phyloP scores from a whole-genome alignment of 139 green algal genomes.

The Tetradesmus obliquus region DNA sequence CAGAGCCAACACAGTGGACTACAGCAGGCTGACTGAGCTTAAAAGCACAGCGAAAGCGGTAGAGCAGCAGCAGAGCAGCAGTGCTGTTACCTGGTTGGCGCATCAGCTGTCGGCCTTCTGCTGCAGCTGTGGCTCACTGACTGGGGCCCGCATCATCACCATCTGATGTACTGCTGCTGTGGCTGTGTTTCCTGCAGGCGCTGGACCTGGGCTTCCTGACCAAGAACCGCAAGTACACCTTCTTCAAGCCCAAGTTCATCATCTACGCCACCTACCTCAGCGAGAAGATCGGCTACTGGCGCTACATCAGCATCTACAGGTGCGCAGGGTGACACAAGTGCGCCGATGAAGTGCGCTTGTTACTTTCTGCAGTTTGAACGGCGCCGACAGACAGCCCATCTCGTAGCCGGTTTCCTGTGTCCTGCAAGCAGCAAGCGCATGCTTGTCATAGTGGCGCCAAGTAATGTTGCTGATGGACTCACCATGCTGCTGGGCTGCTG shows the following conservation, averaged over 20 bases:
- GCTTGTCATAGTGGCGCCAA: neutral
- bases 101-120: too few species aligned
- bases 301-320: slow-evolving; percentile 81
- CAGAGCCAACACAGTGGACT: too few species aligned
- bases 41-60: too few species aligned
- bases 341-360: neutral
- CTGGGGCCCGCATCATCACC: too few species aligned
- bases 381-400: neutral
- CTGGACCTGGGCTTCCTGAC: slow-evolving; percentile 99
- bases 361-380: neutral
- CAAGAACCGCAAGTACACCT: slow-evolving; percentile 93
- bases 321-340: slow-evolving; percentile 53
- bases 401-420: neutral
- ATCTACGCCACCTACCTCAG: slow-evolving; percentile 99
- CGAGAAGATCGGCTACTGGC: slow-evolving; percentile 99
- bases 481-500: neutral
- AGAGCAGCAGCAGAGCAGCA: too few species aligned
- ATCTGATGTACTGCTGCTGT: neutral
- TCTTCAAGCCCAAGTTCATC: slow-evolving; percentile 99
- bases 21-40: too few species aligned
- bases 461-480: neutral
- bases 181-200: slow-evolving; percentile 63
- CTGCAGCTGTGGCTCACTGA: too few species aligned
- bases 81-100: too few species aligned
- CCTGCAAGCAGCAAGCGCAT: neutral